Base-by-base conservation (phyloP, 2,329 filamentous ascomycete species). In the Bipolaris bicolor region DNA sequence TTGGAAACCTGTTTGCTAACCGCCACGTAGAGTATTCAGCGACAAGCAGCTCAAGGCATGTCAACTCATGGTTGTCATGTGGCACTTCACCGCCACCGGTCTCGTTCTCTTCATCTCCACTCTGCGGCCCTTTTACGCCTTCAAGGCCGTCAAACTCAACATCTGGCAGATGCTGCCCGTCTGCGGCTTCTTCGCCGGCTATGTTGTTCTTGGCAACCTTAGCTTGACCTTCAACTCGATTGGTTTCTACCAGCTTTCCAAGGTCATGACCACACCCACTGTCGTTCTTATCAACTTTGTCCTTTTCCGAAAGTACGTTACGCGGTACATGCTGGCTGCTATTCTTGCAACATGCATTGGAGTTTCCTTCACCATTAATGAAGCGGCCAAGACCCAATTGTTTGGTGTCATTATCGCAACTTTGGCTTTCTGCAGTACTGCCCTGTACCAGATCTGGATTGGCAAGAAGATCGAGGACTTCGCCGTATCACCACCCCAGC, bases 381-480 rank as follows among this genome's bases (percentile, higher is more conserved):
- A 73, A 24, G 71, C 73, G 1, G 70, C 77, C 39, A 77, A 76
- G 53, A 79, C 76, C 7, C 71, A 74, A n/a, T 67, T 76, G 3
- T 69, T 78, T 11, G 79, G 79, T 24, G 75, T 77, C 22, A 76
- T 79, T 11, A 75, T 80, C 55, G 79, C 79, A 1, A 73, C 75
- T 3, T 66, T 77, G 33, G 79, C 79, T 7, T 80, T 81, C 59
- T 77, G 74, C 54, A 76, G 78, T 2, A 80, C 79, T 7, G 79
- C 78, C 1, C 76, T 81, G 45, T 81, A 81, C 58, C 78, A 80
- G 65, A 79, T 80, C 45, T 81, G 79, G 79, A 81, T 81, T 55
- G 79, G 78, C 61, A 80, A 80, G 74, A 80, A 80, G 66, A 80
- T 81, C 53, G 75, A 77, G 54, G 79, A 81, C 61, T 79, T 81